A percentile compares a stretch with the other conserved stretches of the same genome.
Evolutionary conservation across 768 basidiomycete species (phyloP).

Genomic region (Hortiboletus flavorubellus): DNA sequence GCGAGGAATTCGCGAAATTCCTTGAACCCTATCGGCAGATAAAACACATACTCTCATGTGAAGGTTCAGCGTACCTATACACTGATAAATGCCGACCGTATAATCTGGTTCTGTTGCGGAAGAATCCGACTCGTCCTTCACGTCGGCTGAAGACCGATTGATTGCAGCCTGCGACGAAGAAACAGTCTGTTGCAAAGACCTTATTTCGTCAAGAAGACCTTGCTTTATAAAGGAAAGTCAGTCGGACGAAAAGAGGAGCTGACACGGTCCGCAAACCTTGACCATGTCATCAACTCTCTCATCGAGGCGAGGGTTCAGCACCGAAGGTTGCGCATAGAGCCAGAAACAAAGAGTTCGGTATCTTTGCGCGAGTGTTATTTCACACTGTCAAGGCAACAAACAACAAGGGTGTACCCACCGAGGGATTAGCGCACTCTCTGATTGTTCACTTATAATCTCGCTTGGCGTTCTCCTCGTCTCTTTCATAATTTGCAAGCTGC

Average conservation of each 20-base stretch:
- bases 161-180: background rate
- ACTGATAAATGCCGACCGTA: constrained; percentile 87
- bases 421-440: constrained; percentile 40
- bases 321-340: constrained; percentile 72
- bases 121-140: background rate
- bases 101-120: constrained; percentile 42
- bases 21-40: constrained; percentile 67
- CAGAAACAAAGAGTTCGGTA: constrained; percentile 88
- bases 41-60: background rate
- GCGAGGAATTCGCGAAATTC: constrained; percentile 76
- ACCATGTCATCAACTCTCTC: constrained; percentile 88
- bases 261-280: constrained; percentile 43
- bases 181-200: constrained; percentile 39
- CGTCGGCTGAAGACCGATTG: background rate
- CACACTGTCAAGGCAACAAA: background rate
- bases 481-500: constrained; percentile 75
- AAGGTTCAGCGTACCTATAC: constrained; percentile 62
- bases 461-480: constrained; percentile 63
- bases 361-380: constrained; percentile 37
- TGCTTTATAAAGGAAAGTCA: constrained; percentile 39
- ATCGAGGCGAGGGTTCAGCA: constrained; percentile 68
- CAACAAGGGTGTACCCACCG: constrained; percentile 39
- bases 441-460: constrained; percentile 65
- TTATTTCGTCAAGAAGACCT: constrained; percentile 81
- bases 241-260: background rate